Percentiles rank a stretch among this genome's conserved stretches.
Evolutionary conservation across 148 eudicot genomes (phyloP).

Genomic region (Beta vulgaris): DNA sequence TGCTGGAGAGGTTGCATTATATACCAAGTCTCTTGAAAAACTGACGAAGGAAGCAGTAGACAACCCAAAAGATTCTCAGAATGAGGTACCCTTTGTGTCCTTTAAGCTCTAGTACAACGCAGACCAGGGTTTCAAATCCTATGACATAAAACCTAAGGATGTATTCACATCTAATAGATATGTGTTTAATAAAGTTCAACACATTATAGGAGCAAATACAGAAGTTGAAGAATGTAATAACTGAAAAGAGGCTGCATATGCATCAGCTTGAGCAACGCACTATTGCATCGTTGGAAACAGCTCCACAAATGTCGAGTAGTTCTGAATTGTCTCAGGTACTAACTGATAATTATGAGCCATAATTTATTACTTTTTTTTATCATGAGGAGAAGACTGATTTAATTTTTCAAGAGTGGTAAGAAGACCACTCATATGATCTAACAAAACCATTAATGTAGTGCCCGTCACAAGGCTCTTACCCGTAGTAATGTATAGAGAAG

Average conservation of each 20-base stretch:
- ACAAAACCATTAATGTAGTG: neutral
- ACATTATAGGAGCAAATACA: constrained; percentile 24
- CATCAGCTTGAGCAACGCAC: constrained; percentile 20
- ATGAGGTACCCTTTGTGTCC: constrained; percentile 19
- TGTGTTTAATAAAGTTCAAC: neutral
- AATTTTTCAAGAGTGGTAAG: neutral
- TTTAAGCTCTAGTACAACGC: neutral
- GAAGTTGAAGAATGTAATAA: constrained; percentile 23
- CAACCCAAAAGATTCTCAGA: constrained; percentile 13
- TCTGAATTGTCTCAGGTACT: constrained; percentile 22
- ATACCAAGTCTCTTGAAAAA: constrained; percentile 60
- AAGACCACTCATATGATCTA: neutral
- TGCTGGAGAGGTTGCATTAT: constrained; percentile 77
- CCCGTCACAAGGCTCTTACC: neutral
- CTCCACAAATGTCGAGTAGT: neutral
- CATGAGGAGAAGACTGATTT: neutral
- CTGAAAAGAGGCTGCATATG: constrained; percentile 22
- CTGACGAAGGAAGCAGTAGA: constrained; percentile 10
- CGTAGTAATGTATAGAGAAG: neutral
- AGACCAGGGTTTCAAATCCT: neutral
- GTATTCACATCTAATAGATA: neutral
- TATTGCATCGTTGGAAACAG: constrained; percentile 18
- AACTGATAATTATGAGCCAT: neutral
- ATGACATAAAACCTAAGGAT: neutral
- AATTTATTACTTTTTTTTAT: neutral